Evolutionary conservation across 2,329 filamentous ascomycete species (phyloP), one percentile per base, ranked within the genome.

Genomic region (Diaporthe sp.): DNA sequence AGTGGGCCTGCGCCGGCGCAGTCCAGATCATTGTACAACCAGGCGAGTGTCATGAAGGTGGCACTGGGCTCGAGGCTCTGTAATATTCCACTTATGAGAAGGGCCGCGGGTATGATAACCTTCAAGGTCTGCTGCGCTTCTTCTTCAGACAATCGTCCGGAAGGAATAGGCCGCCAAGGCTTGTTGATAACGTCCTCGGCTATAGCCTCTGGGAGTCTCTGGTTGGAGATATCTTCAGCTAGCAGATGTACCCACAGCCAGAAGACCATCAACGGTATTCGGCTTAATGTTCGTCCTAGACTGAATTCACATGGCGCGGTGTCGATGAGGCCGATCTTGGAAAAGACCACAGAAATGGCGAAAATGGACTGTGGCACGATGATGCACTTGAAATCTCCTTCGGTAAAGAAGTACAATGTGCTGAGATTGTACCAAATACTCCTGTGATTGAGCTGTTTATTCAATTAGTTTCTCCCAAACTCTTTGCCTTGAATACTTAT

Each of bases 101-200:
- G 22, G 4, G 47, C n/a, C 22, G 15, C n/a, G n/a, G 47, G 47
- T 25, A 52, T 15, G 22, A 25, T 3, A 25, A n/a, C 22, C 1
- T n/a, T n/a, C 9, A 52, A n/a, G 47, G 25, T 12, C 47, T 25
- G 47, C 47, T 25, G 22, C 3, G 60, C 40, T 40, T 66, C 60
- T 19, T 12, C 15, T n/a, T 5, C 40, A 25, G 58, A 42, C 6
- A 61, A 17, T 7, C 58, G 58, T 9, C 40, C n/a, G 13, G 58
- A 38, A 22, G 73, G 73, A 12, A 74, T 33, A 22, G 73, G 73
- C 9, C 73, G 57, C 73, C 73, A 74, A 38, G 68, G 73, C 47
- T 72, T 74, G 67, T 74, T 74, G 45, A 74, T 28, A 1, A 10
- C 12, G 50, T 74, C 68, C 25, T 74, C 68, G n/a, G 40, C 54